These are phyloP conservation scores for Suhomyces terraborum DNA, from an alignment of 1,139 yeast genomes.

Conservation along the genomic window DNA sequence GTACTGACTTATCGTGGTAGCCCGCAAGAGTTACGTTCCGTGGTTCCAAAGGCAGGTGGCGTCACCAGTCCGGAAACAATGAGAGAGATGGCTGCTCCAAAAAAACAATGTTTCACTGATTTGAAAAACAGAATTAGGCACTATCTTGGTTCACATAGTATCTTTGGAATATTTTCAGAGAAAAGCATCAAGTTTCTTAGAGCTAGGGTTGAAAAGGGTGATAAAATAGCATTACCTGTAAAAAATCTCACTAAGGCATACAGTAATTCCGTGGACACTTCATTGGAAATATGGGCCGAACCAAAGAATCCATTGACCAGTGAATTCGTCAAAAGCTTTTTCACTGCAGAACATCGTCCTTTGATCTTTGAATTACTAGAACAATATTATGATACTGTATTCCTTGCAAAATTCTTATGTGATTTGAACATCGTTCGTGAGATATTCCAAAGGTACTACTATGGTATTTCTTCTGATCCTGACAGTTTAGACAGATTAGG, in stretches of 20 bases:
- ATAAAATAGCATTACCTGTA: constrained; percentile 11
- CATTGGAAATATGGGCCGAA: constrained; percentile 10
- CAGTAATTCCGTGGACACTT: constrained; percentile 10
- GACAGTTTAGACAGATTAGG: constrained; percentile 15
- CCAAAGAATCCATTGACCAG: not conserved
- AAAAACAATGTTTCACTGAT: not conserved
- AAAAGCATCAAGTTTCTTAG: constrained; percentile 14
- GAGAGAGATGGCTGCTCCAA: constrained; percentile 7
- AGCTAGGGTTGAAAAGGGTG: constrained; percentile 5
- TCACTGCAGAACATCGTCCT: constrained; percentile 8
- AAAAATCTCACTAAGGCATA: constrained; percentile 13
- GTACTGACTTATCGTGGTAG: not conserved
- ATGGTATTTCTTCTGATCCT: constrained; percentile 10
- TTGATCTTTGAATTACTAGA: constrained; percentile 15
- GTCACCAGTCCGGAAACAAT: constrained; percentile 4
- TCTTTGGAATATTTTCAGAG: constrained; percentile 14
- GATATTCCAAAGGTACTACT: constrained; percentile 14
- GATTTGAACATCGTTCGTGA: constrained; percentile 10
- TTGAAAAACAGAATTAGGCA: constrained; percentile 4
- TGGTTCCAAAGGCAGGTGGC: constrained; percentile 3
- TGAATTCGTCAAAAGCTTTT: constrained; percentile 2
- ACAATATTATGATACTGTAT: constrained; percentile 9
- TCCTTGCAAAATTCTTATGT: constrained; percentile 12
- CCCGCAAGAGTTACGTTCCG: not conserved
- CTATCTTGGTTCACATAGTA: constrained; percentile 16